Conservation (phyloP, 345 rosid species). For the Syzygium jambos region DNA sequence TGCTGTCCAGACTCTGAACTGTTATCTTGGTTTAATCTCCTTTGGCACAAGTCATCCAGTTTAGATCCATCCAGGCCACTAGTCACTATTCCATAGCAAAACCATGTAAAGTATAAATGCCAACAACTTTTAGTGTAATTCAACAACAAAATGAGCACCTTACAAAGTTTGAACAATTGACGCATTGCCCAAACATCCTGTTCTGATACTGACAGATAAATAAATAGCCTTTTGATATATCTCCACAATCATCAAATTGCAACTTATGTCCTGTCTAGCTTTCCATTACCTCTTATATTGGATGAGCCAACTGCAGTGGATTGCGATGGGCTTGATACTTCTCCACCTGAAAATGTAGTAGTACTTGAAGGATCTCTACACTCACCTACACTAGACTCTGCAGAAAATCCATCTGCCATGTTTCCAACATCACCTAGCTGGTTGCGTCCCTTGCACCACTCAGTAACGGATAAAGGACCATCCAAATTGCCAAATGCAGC, state of each 20-base stretch:
- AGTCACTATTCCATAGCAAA: conserved; percentile 17
- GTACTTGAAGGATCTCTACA: conserved; percentile 55
- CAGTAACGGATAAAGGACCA: conserved; percentile 82
- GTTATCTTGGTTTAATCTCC: conserved; percentile 57
- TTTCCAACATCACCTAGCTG: conserved; percentile 48
- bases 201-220: neutral
- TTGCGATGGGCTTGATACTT: conserved; percentile 49
- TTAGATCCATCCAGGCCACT: conserved; percentile 49
- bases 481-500: conserved; percentile 78
- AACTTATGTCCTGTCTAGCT: neutral
- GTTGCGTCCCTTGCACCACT: conserved; percentile 94
- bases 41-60: conserved; percentile 63
- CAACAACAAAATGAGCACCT: neutral
- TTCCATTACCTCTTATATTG: conserved; percentile 36
- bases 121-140: neutral
- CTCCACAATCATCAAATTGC: neutral
- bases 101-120: neutral
- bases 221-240: neutral
- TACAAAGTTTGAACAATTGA: neutral
- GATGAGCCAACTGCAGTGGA: conserved; percentile 51
- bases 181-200: neutral
- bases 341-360: conserved; percentile 33
- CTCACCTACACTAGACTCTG: conserved; percentile 68
- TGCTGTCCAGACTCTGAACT: conserved; percentile 63
- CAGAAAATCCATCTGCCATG: conserved; percentile 63